Evolutionary conservation across 1,284 basidiomycete genomes (phyloP), one percentile per base, ranked within the genome.

Genomic region (Ceratorhiza oryzae-sativae): DNA sequence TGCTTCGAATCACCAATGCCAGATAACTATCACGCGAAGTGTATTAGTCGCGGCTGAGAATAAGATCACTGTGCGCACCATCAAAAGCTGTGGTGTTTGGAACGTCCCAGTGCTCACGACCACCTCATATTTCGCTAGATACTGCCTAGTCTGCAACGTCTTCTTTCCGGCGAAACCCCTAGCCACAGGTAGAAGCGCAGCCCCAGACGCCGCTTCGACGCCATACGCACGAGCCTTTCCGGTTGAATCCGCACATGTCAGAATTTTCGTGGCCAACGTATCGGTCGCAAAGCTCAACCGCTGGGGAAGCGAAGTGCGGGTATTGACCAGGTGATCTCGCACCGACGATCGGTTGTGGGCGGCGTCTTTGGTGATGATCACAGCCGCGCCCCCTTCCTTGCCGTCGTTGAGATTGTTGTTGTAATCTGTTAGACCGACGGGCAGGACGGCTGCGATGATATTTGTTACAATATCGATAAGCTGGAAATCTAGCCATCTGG

Each of bases 351-450:
- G 65, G 32, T 68, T 68, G 27, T 68, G 65, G 9, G 51, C 32
- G 9, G 36, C 23, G 27, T 68, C 65, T 46, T 53, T 56, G 25
- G 65, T 68, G 36, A 10, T 20, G 25, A 68, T 68, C 6, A 68
- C 65, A 3, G 65, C 65, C 0, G 65, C 65, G 13, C 65, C 65
- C 18, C 65, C 65, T 42, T 68, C 65, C 34, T 56, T 56, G 23
- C 65, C 65, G 34, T 68, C 65, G 41, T 45, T 68, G 39, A 68
- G 51, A 27, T 68, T 68, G n/a, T 68, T 68, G 39, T 68, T 68
- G 41, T 68, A 71, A 27, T 71, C 70, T 12, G 9, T 34, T 25
- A 68, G 46, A 6, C 36, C 20, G 18, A 68, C 65, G 3, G 65
- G 65, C 20, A 68, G 65, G 9, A 68, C 65, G 20, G 65, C 51